phyloP scores from a whole-genome alignment of 306 rosid species.

The Inga leiocalycina region DNA sequence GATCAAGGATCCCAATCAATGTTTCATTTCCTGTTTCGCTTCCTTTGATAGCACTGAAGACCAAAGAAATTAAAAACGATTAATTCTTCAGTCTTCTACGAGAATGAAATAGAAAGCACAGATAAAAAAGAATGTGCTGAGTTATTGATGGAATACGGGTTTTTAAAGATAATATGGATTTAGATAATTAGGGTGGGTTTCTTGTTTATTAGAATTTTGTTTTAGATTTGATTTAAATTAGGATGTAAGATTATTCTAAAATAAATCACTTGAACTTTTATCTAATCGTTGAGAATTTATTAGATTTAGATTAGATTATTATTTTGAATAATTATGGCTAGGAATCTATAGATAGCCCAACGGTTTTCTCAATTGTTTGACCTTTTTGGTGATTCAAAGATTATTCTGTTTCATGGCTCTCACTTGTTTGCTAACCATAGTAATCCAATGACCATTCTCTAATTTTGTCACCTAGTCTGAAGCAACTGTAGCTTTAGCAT shows the following conservation, averaged over 20 bases:
- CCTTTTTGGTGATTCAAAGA: background rate
- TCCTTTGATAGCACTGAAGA: constrained; percentile 69
- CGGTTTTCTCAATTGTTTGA: background rate
- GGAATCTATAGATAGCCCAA: background rate
- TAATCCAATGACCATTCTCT: background rate
- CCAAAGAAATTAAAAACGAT: background rate
- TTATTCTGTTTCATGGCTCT: background rate
- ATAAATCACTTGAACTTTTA: background rate
- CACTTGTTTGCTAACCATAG: background rate
- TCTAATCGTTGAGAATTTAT: background rate
- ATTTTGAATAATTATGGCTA: background rate
- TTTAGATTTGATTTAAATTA: no score
- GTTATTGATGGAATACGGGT: background rate
- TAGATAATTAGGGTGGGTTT: no score
- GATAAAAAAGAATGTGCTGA: background rate
- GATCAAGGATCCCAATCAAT: constrained; percentile 82
- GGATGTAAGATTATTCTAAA: background rate
- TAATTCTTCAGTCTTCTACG: background rate
- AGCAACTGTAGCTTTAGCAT: background rate
- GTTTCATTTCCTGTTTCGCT: constrained; percentile 81
- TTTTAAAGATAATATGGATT: background rate
- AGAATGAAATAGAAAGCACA: constrained; percentile 15
- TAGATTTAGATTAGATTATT: background rate
- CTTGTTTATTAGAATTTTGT: background rate
- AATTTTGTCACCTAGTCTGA: background rate